Evolutionary conservation across 805 yeast genomes (phyloP).

Genomic region (Starmerella powellii): DNA sequence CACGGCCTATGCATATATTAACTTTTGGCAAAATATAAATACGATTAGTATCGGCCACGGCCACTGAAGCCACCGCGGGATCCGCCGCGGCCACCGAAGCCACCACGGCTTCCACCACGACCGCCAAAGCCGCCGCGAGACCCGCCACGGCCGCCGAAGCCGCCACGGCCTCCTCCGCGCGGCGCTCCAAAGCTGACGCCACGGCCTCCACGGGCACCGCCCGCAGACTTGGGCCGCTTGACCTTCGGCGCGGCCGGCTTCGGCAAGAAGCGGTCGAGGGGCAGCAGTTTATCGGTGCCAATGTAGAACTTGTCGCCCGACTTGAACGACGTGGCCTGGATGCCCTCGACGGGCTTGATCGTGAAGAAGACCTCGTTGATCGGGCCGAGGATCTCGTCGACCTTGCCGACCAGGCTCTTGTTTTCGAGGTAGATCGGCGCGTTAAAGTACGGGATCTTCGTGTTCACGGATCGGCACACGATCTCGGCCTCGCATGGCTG

Average conservation of each 20-base stretch:
- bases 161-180: slow-evolving; percentile 36
- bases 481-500: slow-evolving; percentile 95
- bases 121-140: slow-evolving; percentile 29
- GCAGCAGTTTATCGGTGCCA: slow-evolving; percentile 88
- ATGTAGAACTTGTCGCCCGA: slow-evolving; percentile 93
- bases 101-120: slow-evolving; percentile 29
- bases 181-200: slow-evolving; percentile 35
- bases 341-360: slow-evolving; percentile 91
- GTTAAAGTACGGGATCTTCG: slow-evolving; percentile 93
- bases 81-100: slow-evolving; percentile 29
- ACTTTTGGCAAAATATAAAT: too few species aligned
- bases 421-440: slow-evolving; percentile 96
- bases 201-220: slow-evolving; percentile 42
- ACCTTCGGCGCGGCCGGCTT: slow-evolving; percentile 45
- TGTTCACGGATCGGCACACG: slow-evolving; percentile 88
- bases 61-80: slow-evolving; percentile 26
- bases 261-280: slow-evolving; percentile 93
- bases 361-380: slow-evolving; percentile 96
- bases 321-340: slow-evolving; percentile 84
- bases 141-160: slow-evolving; percentile 31
- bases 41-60: slow-evolving; percentile 13
- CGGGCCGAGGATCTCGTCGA: slow-evolving; percentile 96
- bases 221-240: slow-evolving; percentile 53
- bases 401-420: slow-evolving; percentile 92
- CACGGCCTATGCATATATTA: too few species aligned